These are phyloP conservation scores for Aphanomyces cochlioides DNA, from an alignment of 352 stramenopile genomes.

Conservation along the genomic window DNA sequence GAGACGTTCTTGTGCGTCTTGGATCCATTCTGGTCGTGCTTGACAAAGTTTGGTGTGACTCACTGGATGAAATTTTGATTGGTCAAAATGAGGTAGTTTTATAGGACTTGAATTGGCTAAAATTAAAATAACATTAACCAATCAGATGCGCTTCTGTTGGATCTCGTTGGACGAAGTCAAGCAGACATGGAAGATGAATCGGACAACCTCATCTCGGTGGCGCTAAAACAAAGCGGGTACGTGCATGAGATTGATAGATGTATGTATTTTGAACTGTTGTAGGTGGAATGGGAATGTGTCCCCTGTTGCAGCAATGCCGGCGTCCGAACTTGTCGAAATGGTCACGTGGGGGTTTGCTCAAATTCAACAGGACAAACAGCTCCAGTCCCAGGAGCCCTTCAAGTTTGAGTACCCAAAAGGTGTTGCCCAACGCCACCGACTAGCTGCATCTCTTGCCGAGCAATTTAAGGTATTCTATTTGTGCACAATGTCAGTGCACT, in stretches of 20 bases:
- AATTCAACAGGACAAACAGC: slow-evolving; percentile 1
- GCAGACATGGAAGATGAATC: slow-evolving; percentile 22
- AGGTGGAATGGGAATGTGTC: slow-evolving; percentile 20
- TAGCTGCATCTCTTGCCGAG: slow-evolving; percentile 65
- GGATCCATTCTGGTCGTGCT: too few species aligned
- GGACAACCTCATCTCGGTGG: slow-evolving; percentile 27
- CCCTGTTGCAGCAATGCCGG: slow-evolving; percentile 9
- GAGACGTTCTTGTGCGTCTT: too few species aligned
- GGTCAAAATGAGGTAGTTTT: too few species aligned
- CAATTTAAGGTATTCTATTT: slow-evolving; percentile 56
- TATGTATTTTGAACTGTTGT: neutral
- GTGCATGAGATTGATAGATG: neutral
- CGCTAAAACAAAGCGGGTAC: slow-evolving; percentile 27
- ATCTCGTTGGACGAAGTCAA: neutral
- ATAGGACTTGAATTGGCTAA: neutral
- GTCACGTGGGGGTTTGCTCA: slow-evolving; percentile 21
- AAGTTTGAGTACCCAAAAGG: slow-evolving; percentile 39
- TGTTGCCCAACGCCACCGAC: slow-evolving; percentile 67
- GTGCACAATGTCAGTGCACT: neutral
- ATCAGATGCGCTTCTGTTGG: neutral
- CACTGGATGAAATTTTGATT: too few species aligned
- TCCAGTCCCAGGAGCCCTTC: neutral
- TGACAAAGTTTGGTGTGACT: too few species aligned
- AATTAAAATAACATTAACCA: neutral
- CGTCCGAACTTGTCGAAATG: slow-evolving; percentile 9